These are phyloP conservation scores for Neofusicoccum cordaticola DNA, from an alignment of 2,329 filamentous ascomycete species.

Conservation along the genomic window DNA sequence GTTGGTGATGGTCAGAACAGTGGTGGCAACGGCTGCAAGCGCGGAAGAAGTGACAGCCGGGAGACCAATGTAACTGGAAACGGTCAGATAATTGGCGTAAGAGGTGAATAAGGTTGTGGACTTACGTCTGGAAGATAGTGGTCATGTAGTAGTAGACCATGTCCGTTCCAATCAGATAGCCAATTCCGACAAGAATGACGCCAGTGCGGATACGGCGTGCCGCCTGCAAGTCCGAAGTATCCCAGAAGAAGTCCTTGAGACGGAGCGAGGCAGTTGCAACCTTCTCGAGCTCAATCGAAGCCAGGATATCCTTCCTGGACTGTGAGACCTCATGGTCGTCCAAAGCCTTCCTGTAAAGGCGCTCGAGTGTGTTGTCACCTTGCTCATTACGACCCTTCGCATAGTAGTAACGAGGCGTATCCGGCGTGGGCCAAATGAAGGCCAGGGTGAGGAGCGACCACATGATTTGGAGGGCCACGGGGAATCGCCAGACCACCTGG, in stretches of 20 bases:
- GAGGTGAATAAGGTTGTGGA: too few species aligned
- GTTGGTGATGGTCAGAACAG: conserved; percentile 26
- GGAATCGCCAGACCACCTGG: conserved; percentile 33
- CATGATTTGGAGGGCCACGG: conserved; percentile 31
- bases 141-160: conserved; percentile 31
- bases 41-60: conserved; percentile 23
- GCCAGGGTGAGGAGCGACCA: conserved; percentile 26
- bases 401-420: conserved; percentile 32
- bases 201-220: conserved; percentile 33
- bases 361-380: conserved; percentile 26
- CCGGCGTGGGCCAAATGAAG: conserved; percentile 25
- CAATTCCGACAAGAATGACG: conserved; percentile 39
- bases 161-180: conserved; percentile 43
- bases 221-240: conserved; percentile 23
- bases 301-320: conserved; percentile 25
- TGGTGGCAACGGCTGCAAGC: conserved; percentile 26
- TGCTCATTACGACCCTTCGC: conserved; percentile 22
- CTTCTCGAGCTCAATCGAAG: conserved; percentile 22
- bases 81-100: conserved; percentile 30
- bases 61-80: conserved; percentile 27
- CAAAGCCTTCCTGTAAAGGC: conserved; percentile 19
- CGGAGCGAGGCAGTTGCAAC: conserved; percentile 19
- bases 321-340: conserved; percentile 19
- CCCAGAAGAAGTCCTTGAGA: conserved; percentile 25
- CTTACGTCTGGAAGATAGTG: conserved; percentile 13